Conservation (phyloP, 2,329 filamentous ascomycete species). For the Bipolaris gigantea region DNA sequence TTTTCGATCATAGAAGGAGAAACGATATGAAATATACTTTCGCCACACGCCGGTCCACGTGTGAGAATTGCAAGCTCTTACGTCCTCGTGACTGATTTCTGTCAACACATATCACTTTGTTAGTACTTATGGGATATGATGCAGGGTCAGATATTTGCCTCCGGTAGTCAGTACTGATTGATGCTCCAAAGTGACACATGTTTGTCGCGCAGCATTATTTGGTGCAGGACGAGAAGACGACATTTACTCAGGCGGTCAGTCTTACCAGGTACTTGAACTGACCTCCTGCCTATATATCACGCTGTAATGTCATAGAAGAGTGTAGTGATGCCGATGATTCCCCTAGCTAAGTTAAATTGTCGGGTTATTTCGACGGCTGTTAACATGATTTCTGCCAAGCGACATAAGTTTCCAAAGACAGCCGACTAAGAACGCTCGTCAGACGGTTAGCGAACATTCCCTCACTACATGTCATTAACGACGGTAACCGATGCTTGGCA, state of each 20-base stretch:
- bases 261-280: too few relatives aligned
- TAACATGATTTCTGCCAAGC: neutral
- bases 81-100: neutral
- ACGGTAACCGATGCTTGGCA: neutral
- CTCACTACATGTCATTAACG: neutral
- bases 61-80: neutral
- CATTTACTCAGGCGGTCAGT: neutral
- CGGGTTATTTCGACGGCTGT: neutral
- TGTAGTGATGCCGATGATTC: neutral
- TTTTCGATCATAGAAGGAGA: neutral
- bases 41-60: neutral
- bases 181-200: neutral
- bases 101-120: neutral
- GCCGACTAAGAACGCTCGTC: neutral
- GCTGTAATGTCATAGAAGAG: neutral
- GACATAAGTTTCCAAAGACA: neutral
- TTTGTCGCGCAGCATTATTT: neutral
- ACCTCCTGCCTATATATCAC: neutral
- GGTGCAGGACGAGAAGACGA: neutral
- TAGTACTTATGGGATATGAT: neutral
- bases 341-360: neutral
- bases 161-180: neutral
- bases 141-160: neutral
- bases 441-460: neutral
- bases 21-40: too few relatives aligned